Evolutionary conservation across 371 early-diverging fungal species (phyloP), one percentile per base, ranked within the genome.

Genomic region (Parasitella parasitica): DNA sequence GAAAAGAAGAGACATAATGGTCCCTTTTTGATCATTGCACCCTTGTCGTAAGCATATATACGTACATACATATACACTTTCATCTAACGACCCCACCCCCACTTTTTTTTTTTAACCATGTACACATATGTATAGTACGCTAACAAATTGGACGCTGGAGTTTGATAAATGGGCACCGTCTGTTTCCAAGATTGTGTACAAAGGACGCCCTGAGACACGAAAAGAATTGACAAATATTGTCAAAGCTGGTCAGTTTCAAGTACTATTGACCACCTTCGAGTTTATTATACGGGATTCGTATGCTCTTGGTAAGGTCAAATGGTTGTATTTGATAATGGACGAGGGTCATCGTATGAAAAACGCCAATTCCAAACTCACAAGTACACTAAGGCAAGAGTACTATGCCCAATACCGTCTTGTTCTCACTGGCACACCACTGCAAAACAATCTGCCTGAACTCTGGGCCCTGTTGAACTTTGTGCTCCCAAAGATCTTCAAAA

Each of bases 261-360:
- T 99, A 4, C 74, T 98, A 13, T 75, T 99, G 60, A 99, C 99
- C 6, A 98, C 99, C 4, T 99, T 93, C 78, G 98, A 99, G 70
- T 98, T 94, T 74, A 91, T 97, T 53, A 96, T 98, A 79, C 90
- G 89, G 70, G 98, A 98, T 61, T 82, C 89, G 63, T 88, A 86
- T 13, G 74, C 90, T 24, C 81, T 99, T 16, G 81, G 86, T 67
- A 89, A 90, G 66, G 84, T 95, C 66, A 92, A 94, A 70, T 99
- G 97, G 96, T 74, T 95, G 15, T 91, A 97, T 76, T 88, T 93
- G 75, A 95, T 99, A 61, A 92, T 99, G 58, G 99, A 99, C 70
- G 99, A 99, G 77, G 99, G 98, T 43, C 99, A 99, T 71, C 91
- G 99, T 71, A 92, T 99, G 88, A 99, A 99, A 82, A 99, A 99